These are phyloP conservation scores for Hanseniaspora sp. DNA, from an alignment of 1,139 yeast genomes.

Conservation along the genomic window DNA sequence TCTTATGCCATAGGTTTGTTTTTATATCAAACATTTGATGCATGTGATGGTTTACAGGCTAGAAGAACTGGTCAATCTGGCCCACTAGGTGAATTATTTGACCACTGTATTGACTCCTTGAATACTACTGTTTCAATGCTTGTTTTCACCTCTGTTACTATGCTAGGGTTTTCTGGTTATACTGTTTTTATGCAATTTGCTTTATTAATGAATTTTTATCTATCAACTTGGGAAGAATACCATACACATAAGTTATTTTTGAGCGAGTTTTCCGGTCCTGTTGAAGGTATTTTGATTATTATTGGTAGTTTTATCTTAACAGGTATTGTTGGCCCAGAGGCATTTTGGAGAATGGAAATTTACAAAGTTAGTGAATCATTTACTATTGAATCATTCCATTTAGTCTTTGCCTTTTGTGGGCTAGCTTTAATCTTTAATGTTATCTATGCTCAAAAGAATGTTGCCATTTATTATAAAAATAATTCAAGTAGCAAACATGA, in stretches of 20 bases:
- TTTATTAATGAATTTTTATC: constrained; percentile 67
- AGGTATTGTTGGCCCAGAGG: constrained; percentile 57
- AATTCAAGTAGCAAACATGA: constrained; percentile 23
- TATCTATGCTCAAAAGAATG: constrained; percentile 61
- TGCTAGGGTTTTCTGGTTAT: constrained; percentile 58
- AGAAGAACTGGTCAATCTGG: constrained; percentile 86
- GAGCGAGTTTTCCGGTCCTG: constrained; percentile 83
- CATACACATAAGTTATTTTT: constrained; percentile 77
- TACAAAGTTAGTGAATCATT: constrained; percentile 19
- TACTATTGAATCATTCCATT: constrained; percentile 24
- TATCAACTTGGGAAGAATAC: constrained; percentile 93
- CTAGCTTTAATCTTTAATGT: constrained; percentile 58
- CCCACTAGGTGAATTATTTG: constrained; percentile 88
- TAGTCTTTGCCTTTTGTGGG: constrained; percentile 27
- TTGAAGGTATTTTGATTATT: constrained; percentile 76
- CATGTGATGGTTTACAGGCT: constrained; percentile 93
- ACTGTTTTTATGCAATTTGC: constrained; percentile 63
- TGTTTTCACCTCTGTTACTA: constrained; percentile 60
- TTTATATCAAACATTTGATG: constrained; percentile 90
- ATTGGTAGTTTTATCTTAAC: constrained; percentile 46
- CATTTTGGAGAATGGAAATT: constrained; percentile 42
- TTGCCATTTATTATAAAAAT: constrained; percentile 40
- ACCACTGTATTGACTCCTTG: constrained; percentile 84
- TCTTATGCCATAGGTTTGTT: constrained; percentile 76
- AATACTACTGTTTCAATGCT: constrained; percentile 74